phyloP scores from a whole-genome alignment of 78 protist genomes.

The Parvularia atlantis region DNA sequence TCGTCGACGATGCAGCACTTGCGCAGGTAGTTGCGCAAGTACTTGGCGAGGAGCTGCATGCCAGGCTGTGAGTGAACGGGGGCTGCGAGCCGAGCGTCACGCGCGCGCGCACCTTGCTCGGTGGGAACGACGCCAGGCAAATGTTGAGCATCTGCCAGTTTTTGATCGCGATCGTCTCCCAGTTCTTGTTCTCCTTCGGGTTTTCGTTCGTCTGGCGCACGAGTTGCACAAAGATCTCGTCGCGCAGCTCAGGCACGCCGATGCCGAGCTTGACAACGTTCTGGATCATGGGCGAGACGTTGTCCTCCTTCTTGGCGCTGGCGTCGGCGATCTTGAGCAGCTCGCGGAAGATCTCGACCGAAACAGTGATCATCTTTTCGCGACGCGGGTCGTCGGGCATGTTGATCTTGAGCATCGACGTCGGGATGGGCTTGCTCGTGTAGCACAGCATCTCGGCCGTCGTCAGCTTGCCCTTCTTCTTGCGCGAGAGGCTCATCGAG shows the following conservation, averaged over 20 bases:
- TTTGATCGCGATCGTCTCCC: too few species aligned
- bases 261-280: not conserved
- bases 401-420: constrained; percentile 7
- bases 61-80: not conserved
- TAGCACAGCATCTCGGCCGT: not conserved
- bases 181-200: too few species aligned
- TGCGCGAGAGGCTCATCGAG: not conserved
- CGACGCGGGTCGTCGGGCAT: not conserved
- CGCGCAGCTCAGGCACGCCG: constrained; percentile 17
- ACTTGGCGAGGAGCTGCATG: too few species aligned
- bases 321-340: not conserved
- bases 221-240: constrained; percentile 27
- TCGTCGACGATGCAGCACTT: constrained; percentile 2
- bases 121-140: too few species aligned
- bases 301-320: too few species aligned
- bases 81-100: not conserved
- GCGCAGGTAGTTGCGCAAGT: not conserved
- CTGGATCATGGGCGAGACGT: not conserved
- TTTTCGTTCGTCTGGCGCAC: constrained; percentile 12
- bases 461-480: not conserved
- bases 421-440: not conserved
- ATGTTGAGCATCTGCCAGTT: too few species aligned
- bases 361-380: too few species aligned
- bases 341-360: constrained; percentile 11
- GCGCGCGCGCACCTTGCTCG: not conserved